Percentiles rank a stretch among this genome's conserved stretches.
These are phyloP conservation scores for Fraxinus angustifolia DNA, from an alignment of 305 asterid species.

Conservation along the genomic window DNA sequence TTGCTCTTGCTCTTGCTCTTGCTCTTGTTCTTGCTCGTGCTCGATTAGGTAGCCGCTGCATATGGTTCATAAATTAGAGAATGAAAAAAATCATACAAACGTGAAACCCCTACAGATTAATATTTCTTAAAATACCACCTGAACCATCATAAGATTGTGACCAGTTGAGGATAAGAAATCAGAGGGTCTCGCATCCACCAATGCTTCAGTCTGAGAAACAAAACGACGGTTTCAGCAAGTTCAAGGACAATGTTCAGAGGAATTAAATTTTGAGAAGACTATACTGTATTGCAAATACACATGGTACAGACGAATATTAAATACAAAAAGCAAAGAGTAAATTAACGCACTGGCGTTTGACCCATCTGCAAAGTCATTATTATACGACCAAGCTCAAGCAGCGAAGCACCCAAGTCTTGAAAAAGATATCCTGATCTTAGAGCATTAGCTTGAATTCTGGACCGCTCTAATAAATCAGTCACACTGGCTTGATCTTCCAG, in stretches of 20 bases:
- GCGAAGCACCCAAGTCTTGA: slow-evolving; percentile 72
- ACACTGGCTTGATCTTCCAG: slow-evolving; percentile 59
- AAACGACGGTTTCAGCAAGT: background rate
- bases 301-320: background rate
- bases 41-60: slow-evolving; percentile 71
- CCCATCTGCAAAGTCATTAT: slow-evolving; percentile 83
- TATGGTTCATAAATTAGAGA: slow-evolving; percentile 18
- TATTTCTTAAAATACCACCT: slow-evolving; percentile 39
- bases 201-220: slow-evolving; percentile 64
- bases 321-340: slow-evolving; percentile 9
- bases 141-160: slow-evolving; percentile 89
- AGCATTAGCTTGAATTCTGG: slow-evolving; percentile 65
- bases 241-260: background rate
- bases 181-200: slow-evolving; percentile 88
- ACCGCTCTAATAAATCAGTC: slow-evolving; percentile 54
- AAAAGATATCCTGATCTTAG: slow-evolving; percentile 66
- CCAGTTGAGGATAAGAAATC: slow-evolving; percentile 72
- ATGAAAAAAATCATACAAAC: slow-evolving; percentile 8
- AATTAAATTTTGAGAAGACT: slow-evolving; percentile 7
- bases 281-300: background rate
- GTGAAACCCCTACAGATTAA: slow-evolving; percentile 11
- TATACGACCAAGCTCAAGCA: slow-evolving; percentile 92
- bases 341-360: slow-evolving; percentile 57
- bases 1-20: slow-evolving; percentile 35
- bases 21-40: slow-evolving; percentile 36